Conservation (phyloP, 73 alveolate species). For the Paramecium pentaurelia region DNA sequence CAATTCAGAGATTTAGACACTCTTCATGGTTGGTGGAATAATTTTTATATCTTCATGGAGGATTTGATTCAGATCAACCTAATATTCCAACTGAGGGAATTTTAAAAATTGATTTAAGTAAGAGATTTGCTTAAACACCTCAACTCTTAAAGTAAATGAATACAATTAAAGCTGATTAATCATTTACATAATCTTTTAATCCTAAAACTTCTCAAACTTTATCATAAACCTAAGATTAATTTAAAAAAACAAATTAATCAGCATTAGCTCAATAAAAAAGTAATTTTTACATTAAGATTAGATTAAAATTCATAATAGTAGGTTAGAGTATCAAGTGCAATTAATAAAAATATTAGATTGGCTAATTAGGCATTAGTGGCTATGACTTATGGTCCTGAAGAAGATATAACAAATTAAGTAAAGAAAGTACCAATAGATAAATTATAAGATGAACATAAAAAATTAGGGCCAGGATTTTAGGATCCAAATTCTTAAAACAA, state of each 20-base stretch:
- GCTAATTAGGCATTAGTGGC: constrained; percentile 74
- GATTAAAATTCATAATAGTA: not conserved
- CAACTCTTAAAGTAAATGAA: constrained; percentile 66
- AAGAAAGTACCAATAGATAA: constrained; percentile 82
- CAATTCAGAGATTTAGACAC: constrained; percentile 91
- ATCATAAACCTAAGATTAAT: not conserved
- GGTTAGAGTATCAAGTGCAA: constrained; percentile 9
- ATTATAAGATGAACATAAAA: constrained; percentile 85
- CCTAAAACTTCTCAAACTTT: not conserved
- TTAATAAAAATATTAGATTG: constrained; percentile 63
- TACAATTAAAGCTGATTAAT: constrained; percentile 52
- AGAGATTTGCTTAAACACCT: constrained; percentile 70
- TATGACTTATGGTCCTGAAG: constrained; percentile 63
- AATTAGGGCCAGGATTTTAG: constrained; percentile 58
- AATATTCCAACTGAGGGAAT: constrained; percentile 87
- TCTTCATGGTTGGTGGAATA: constrained; percentile 73
- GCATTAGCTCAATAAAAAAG: not conserved
- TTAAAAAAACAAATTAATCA: not conserved
- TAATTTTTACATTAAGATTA: not conserved
- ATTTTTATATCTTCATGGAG: constrained; percentile 86
- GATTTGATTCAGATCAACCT: constrained; percentile 89
- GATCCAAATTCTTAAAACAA: constrained; percentile 65
- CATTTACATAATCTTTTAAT: not conserved
- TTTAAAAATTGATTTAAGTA: constrained; percentile 72
- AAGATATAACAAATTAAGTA: constrained; percentile 69